These are phyloP conservation scores for Arctostaphylos glauca DNA, from an alignment of 148 eudicot species.

Conservation along the genomic window DNA sequence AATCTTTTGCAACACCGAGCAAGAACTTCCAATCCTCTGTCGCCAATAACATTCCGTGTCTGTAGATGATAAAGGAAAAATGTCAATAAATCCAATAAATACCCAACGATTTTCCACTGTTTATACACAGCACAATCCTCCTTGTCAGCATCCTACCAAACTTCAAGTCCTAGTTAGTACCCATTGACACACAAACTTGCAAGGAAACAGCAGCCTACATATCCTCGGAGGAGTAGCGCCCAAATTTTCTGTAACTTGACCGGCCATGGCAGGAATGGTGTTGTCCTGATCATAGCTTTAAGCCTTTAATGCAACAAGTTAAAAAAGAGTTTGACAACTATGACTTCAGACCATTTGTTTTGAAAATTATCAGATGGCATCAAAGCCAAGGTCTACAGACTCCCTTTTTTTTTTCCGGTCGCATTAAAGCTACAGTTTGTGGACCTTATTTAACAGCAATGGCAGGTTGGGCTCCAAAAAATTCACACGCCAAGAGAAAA, in stretches of 20 bases:
- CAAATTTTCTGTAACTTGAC: background rate
- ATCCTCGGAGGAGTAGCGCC: background rate
- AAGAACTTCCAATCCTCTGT: constrained; percentile 70
- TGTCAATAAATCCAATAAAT: background rate
- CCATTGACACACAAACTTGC: background rate
- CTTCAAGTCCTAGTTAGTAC: background rate
- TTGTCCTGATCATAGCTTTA: background rate
- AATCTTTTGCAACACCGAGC: constrained; percentile 55
- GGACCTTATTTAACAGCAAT: background rate
- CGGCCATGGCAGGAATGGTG: background rate
- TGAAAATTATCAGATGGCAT: background rate
- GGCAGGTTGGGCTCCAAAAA: background rate
- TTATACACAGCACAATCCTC: background rate
- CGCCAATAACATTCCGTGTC: constrained; percentile 76
- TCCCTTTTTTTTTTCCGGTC: background rate
- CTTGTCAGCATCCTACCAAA: background rate
- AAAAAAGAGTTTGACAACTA: background rate
- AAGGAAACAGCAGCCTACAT: background rate
- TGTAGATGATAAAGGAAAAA: constrained; percentile 24
- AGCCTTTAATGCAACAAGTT: background rate
- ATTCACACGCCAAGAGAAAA: background rate
- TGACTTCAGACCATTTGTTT: background rate
- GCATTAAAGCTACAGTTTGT: background rate
- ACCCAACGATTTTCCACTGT: background rate
- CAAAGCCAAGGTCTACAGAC: background rate